Base-by-base conservation (phyloP, 2,329 filamentous ascomycete genomes). In the Epichloe gansuensis region DNA sequence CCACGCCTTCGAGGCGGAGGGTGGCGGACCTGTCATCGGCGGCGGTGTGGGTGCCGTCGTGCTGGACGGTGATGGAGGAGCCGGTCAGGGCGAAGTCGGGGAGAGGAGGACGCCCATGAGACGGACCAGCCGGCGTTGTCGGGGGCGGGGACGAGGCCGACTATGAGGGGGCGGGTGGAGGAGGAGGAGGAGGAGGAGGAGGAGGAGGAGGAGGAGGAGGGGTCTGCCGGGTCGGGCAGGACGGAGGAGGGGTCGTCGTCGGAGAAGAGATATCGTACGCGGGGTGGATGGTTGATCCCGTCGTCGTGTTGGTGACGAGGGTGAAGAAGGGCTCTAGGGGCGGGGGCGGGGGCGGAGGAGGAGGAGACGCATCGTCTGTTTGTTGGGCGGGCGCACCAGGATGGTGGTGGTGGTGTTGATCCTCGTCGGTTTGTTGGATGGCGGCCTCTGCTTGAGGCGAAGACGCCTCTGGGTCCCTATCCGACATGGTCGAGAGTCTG, bases 211-310 rank as follows among this genome's bases (percentile, higher is more conserved):
- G 61, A 48, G 13, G 61, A 57, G 56, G 65, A 62, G 11, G 59
- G 54, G 51, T 65, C 80, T 2, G 86, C 83, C 39, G 81, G 76
- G 23, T 51, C 37, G 1, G 86, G 86, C 39, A 95, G 74, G 45
- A 86, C 73, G 46, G 90, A 86, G 46, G 91, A 86, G 2, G 83
- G 80, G 63, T 96, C 90, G 68, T 97, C 93, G 67, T 97, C 91
- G 60, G 81, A 81, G 72, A 98, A 97, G 63, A 97, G 79, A 71
- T 97, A 97, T 71, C 91, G 89, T 1, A 95, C 82, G 51, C 81
- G 82, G 1, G 93, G 65, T 97, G 91, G 61, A 88, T 77, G 56
- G 88, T 86, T 46, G 87, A 80, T 60, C 81, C 78, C 8, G 80
- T 83, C n/a, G 81, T 78, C 11, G 77, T 71, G 67, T 95, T 90